phyloP scores from a whole-genome alignment of 2,329 filamentous ascomycete genomes.

The Neodidymelliopsis sp. region DNA sequence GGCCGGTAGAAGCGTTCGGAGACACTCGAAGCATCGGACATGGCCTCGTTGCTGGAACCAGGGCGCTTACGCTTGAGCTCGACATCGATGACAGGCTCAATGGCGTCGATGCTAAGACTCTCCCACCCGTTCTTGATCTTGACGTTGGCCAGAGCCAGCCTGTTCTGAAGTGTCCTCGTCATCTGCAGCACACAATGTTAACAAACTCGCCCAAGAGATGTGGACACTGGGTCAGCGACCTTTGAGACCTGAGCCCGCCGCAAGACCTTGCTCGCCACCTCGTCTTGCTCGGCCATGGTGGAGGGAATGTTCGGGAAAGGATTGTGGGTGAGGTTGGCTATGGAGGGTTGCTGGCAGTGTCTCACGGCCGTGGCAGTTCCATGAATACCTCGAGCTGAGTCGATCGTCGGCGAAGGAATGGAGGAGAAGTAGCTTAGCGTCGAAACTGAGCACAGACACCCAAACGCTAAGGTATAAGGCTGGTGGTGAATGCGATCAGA shows the following conservation, averaged over 20 bases:
- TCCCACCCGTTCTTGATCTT: constrained; percentile 97
- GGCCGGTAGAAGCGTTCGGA: constrained; percentile 78
- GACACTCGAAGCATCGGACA: constrained; percentile 85
- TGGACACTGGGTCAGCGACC: constrained; percentile 34
- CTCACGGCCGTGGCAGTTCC: constrained; percentile 8
- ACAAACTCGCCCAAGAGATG: constrained; percentile 10
- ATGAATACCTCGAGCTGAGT: constrained; percentile 16
- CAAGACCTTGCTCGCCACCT: constrained; percentile 54
- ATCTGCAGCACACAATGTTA: constrained; percentile 66
- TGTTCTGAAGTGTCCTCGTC: constrained; percentile 89
- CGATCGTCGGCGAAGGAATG: constrained; percentile 19
- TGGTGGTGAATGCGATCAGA: constrained; percentile 20
- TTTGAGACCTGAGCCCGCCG: constrained; percentile 55
- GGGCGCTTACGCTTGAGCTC: constrained; percentile 77
- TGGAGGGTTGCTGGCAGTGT: constrained; percentile 8
- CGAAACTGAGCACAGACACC: constrained; percentile 9
- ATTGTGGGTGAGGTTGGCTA: constrained; percentile 1
- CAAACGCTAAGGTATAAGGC: constrained; percentile 18
- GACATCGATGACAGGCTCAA: constrained; percentile 84
- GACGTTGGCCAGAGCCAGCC: constrained; percentile 93
- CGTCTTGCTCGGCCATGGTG: constrained; percentile 48
- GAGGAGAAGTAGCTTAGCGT: constrained; percentile 20
- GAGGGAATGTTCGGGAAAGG: constrained; percentile 21
- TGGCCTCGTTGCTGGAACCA: constrained; percentile 70
- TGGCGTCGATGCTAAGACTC: constrained; percentile 82